A percentile compares a stretch with the other conserved stretches of the same genome.
phyloP scores from a whole-genome alignment of 2,329 filamentous ascomycete genomes.

The Talaromyces rugulosus region DNA sequence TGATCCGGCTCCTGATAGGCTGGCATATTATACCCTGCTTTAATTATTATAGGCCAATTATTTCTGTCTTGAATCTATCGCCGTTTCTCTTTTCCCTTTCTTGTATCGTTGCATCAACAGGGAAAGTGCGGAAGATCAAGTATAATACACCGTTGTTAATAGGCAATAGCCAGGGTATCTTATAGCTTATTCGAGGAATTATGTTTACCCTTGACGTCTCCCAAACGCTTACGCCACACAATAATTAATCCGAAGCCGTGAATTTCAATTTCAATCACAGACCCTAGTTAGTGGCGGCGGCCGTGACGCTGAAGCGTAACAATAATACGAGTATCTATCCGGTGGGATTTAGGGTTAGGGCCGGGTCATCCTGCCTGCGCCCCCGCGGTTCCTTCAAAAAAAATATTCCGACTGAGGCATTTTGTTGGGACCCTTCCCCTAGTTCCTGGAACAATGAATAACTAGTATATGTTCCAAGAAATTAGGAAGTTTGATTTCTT shows the following conservation, averaged over 20 bases:
- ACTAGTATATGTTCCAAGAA: not conserved
- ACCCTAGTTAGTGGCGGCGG: not conserved
- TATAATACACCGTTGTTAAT: not conserved
- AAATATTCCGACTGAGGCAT: not conserved
- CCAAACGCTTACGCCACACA: not conserved
- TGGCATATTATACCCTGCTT: not conserved
- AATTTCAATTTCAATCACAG: not conserved
- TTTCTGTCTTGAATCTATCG: not conserved
- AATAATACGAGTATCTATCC: not conserved
- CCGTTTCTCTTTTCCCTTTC: not conserved
- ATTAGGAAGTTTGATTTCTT: too few species aligned
- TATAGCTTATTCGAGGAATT: not conserved
- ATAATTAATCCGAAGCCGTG: too few species aligned
- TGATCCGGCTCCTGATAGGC: not conserved
- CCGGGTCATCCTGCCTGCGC: not conserved
- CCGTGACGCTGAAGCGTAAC: not conserved
- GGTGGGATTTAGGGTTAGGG: not conserved
- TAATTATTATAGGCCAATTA: not conserved
- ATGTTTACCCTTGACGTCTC: not conserved
- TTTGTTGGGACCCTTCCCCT: not conserved
- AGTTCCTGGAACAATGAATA: not conserved
- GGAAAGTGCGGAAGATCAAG: not conserved
- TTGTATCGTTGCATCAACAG: not conserved
- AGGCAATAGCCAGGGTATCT: not conserved
- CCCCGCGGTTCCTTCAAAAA: not conserved